Percentiles rank a stretch among this genome's conserved stretches.
Conservation (phyloP, 2,329 filamentous ascomycete species). For the Fusarium pseudonygamai region DNA sequence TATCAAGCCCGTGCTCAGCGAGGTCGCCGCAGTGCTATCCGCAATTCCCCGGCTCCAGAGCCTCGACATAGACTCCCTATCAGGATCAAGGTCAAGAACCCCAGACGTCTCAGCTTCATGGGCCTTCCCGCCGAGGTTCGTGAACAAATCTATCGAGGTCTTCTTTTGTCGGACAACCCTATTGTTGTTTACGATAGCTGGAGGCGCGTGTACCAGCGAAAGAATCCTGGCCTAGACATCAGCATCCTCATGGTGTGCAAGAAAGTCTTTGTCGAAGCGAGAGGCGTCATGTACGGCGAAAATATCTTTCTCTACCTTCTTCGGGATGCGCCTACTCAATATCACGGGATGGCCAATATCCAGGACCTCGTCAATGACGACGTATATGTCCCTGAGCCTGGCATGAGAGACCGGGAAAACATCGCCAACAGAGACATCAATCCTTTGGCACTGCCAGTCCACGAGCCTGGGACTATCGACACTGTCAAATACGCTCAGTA, state of each 20-base stretch:
- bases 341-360: conserved; percentile 27
- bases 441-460: conserved; percentile 2
- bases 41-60: not conserved
- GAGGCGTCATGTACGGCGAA: conserved; percentile 56
- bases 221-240: conserved; percentile 45
- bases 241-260: conserved; percentile 51
- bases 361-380: conserved; percentile 27
- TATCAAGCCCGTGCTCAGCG: not conserved
- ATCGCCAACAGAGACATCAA: not conserved
- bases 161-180: conserved; percentile 46
- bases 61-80: not conserved
- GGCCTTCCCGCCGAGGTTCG: conserved; percentile 46
- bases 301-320: conserved; percentile 60
- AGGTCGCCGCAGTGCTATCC: not conserved
- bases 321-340: conserved; percentile 47
- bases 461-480: conserved; percentile 43
- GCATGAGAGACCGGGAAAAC: not conserved
- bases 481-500: conserved; percentile 49
- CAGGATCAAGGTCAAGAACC: not conserved
- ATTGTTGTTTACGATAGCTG: conserved; percentile 50
- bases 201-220: conserved; percentile 46
- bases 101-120: conserved; percentile 12
- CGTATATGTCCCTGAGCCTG: conserved; percentile 4
- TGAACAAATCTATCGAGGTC: conserved; percentile 43
- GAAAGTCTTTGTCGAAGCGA: conserved; percentile 50